These are phyloP conservation scores for Coemansia guatemalensis DNA, from an alignment of 192 early-diverging fungal species.

Conservation along the genomic window DNA sequence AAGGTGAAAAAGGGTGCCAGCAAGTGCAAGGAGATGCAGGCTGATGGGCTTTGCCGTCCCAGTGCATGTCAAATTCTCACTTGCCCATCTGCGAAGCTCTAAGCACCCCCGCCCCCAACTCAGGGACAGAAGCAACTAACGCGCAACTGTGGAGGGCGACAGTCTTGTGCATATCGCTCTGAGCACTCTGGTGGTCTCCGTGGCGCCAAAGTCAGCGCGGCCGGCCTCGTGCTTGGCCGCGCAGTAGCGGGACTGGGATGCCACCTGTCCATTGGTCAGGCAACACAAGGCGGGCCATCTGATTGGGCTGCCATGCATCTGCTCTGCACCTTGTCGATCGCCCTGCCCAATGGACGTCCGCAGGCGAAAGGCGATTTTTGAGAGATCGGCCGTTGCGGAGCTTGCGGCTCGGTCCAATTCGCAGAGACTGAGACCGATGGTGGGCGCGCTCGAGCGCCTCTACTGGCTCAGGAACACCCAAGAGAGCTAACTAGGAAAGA, in stretches of 20 bases:
- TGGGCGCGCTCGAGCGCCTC: background rate
- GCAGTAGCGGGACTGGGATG: background rate
- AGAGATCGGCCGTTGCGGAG: background rate
- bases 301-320: background rate
- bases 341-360: slow-evolving; percentile 1
- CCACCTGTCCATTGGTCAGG: background rate
- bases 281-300: background rate
- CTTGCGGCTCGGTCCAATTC: background rate
- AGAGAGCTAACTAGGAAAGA: background rate
- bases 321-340: slow-evolving; percentile 12
- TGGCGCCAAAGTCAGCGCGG: slow-evolving; percentile 2
- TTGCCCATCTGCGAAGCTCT: background rate
- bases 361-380: background rate
- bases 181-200: background rate
- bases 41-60: background rate
- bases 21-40: background rate
- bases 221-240: too few species aligned
- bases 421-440: background rate
- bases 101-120: background rate
- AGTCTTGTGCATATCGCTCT: background rate
- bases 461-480: background rate
- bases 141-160: background rate
- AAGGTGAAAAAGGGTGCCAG: background rate
- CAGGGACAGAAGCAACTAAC: background rate
- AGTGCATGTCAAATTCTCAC: background rate